Base-by-base conservation (phyloP, 116 monocot genomes). In the Iris pallida region DNA sequence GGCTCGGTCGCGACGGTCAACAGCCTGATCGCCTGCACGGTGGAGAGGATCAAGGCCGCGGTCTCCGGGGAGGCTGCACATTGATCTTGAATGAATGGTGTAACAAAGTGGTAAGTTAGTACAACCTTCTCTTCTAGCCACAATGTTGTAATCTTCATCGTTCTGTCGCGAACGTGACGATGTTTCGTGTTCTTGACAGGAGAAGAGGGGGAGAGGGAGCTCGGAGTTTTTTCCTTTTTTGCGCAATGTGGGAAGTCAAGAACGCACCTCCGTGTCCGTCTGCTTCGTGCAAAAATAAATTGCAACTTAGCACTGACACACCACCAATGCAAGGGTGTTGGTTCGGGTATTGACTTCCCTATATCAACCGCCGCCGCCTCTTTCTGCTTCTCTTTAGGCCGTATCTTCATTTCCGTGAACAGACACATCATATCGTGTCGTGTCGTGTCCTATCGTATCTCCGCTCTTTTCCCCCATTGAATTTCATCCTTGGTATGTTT, bases 271-370 rank as follows among this genome's bases (percentile, higher is more conserved):
- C 75, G 71, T 67, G 56, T 62, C 9, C 69, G 66, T 55, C 7
- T 20, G 68, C 41, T 18, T 66, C 45, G 30, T 17, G 30, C 42
- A 55, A 70, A 65, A 69, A 47, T 54, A 65, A n/a, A 4, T 13
- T 15, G 30, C 20, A 69, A 42, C 63, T n/a, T 15, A 16, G 20
- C 48, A 30, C 30, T 30, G 15, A 15, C 49, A 53, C 80, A 78
- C 70, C 73, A 78, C 67, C 57, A 74, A 74, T 81, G 83, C 83
- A 81, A 83, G 86, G 86, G 76, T 55, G 78, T 75, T 84, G 90
- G 90, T 90, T 90, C 90, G 90, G 90, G 90, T 72, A 90, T 90
- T 90, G 90, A 90, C 90, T 90, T 84, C 71, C 75, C 72, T 47
- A 30, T 30, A 30, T 30, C 30, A 30, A 30, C 30, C 30, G 30